Conservation (phyloP, 202 grass and related monocot species). For the Digitaria exilis region DNA sequence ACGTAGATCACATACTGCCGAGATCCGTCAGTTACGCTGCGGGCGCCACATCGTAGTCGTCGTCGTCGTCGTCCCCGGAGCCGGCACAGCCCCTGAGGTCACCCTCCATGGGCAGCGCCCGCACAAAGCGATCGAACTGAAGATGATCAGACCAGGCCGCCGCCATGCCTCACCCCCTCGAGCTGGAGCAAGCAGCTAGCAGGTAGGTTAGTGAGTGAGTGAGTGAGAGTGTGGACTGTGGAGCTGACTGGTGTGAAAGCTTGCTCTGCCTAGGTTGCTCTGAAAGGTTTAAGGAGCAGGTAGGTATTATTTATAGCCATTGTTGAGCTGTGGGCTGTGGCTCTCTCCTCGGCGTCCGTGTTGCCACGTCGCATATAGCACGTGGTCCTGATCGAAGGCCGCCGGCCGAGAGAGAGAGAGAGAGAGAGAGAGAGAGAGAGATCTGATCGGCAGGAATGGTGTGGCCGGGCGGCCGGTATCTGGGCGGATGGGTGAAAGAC, state of each 20-base stretch:
- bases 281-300: not conserved
- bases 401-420: not conserved
- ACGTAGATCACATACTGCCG: not conserved
- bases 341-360: not conserved
- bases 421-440: not conserved
- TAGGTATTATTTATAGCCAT: slow-evolving; percentile 18
- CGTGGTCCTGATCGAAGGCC: not conserved
- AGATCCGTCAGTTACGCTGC: slow-evolving; percentile 52
- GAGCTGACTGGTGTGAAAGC: slow-evolving; percentile 4
- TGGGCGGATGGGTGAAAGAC: not conserved
- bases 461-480: not conserved
- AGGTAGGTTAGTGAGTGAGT: not conserved
- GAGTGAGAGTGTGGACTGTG: not conserved
- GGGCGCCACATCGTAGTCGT: slow-evolving; percentile 65
- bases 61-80: slow-evolving; percentile 61
- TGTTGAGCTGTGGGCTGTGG: not conserved
- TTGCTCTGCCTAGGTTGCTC: not conserved
- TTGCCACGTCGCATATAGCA: not conserved
- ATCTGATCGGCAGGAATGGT: not conserved
- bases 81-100: not conserved
- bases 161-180: not conserved
- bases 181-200: not conserved
- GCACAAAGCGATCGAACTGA: not conserved
- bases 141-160: not conserved
- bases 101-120: slow-evolving; percentile 1